Percentiles rank a stretch among this genome's conserved stretches.
Evolutionary conservation across 2,329 filamentous ascomycete genomes (phyloP).

Genomic region (Fusarium anguioides): DNA sequence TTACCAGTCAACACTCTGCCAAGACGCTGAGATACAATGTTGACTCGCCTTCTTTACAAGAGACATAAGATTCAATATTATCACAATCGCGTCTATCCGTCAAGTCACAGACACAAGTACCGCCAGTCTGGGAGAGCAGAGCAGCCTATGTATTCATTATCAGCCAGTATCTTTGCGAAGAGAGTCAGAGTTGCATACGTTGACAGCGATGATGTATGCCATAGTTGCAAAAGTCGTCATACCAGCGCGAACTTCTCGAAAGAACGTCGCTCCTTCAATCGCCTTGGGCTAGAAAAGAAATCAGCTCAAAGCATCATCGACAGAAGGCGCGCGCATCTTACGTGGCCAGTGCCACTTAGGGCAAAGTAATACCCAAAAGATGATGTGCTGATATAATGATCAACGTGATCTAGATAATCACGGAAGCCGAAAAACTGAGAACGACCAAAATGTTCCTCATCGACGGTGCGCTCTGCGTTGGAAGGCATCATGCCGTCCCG

Average conservation of each 20-base stretch:
- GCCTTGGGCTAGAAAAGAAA: constrained; percentile 66
- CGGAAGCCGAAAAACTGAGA: constrained; percentile 50
- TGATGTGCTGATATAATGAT: constrained; percentile 54
- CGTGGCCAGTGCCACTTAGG: constrained; percentile 75
- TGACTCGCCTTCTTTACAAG: constrained; percentile 61
- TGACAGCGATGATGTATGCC: constrained; percentile 86
- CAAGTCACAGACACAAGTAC: constrained; percentile 75
- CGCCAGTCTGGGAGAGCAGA: constrained; percentile 80
- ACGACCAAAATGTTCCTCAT: constrained; percentile 19
- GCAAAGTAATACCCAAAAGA: constrained; percentile 71
- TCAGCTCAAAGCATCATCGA: not conserved
- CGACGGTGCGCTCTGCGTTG: not conserved
- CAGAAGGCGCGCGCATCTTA: constrained; percentile 53
- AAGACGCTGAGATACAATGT: accelerated
- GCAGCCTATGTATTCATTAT: constrained; percentile 66
- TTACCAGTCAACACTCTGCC: not conserved
- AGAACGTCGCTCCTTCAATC: constrained; percentile 75
- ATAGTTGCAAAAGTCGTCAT: constrained; percentile 84
- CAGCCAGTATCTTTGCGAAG: not conserved
- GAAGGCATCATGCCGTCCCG: constrained; percentile 23
- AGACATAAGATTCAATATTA: constrained; percentile 55
- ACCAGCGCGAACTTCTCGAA: constrained; percentile 82
- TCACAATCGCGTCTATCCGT: constrained; percentile 60
- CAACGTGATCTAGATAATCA: constrained; percentile 51
- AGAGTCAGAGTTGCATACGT: constrained; percentile 55